Evolutionary conservation across 2,329 filamentous ascomycete genomes (phyloP).

Genomic region (Ophiobolus disseminans): DNA sequence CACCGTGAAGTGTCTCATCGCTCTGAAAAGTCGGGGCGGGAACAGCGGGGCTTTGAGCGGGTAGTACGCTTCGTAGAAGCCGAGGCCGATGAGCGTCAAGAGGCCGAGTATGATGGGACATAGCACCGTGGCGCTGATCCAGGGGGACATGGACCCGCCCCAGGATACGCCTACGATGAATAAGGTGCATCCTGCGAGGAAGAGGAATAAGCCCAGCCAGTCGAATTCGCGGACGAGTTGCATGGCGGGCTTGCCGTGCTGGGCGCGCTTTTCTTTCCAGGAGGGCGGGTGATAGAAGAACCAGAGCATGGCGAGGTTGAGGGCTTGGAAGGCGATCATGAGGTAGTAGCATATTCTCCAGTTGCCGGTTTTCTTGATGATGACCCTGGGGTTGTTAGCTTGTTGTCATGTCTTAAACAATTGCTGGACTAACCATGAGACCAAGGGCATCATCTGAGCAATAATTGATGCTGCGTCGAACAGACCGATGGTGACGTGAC

Average conservation of each 20-base stretch:
- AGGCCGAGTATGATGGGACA: slow-evolving; percentile 35
- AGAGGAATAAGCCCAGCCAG: slow-evolving; percentile 37
- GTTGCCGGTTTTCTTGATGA: slow-evolving; percentile 37
- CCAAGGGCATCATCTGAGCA: slow-evolving; percentile 43
- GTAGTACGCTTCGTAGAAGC: slow-evolving; percentile 37
- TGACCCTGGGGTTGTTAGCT: slow-evolving; percentile 7
- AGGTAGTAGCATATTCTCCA: slow-evolving; percentile 42
- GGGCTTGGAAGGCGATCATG: slow-evolving; percentile 42
- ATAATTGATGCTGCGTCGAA: slow-evolving; percentile 43
- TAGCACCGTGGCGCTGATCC: slow-evolving; percentile 32
- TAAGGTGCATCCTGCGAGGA: slow-evolving; percentile 35
- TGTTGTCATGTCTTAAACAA: neutral
- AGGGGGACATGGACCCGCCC: slow-evolving; percentile 35
- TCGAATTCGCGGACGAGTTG: slow-evolving; percentile 37
- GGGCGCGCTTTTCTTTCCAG: slow-evolving; percentile 44
- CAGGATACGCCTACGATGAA: slow-evolving; percentile 42
- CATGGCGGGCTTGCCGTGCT: slow-evolving; percentile 31
- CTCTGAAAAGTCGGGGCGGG: slow-evolving; percentile 39
- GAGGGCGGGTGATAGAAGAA: slow-evolving; percentile 49
- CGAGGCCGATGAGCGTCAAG: slow-evolving; percentile 30
- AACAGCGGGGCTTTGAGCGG: slow-evolving; percentile 35
- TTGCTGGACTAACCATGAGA: slow-evolving; percentile 28
- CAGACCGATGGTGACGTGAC: slow-evolving; percentile 49
- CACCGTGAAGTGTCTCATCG: slow-evolving; percentile 35
- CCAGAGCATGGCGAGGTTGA: slow-evolving; percentile 30